Evolutionary conservation across 148 eudicot species (phyloP).

Genomic region (Nepenthes mirabilis): DNA sequence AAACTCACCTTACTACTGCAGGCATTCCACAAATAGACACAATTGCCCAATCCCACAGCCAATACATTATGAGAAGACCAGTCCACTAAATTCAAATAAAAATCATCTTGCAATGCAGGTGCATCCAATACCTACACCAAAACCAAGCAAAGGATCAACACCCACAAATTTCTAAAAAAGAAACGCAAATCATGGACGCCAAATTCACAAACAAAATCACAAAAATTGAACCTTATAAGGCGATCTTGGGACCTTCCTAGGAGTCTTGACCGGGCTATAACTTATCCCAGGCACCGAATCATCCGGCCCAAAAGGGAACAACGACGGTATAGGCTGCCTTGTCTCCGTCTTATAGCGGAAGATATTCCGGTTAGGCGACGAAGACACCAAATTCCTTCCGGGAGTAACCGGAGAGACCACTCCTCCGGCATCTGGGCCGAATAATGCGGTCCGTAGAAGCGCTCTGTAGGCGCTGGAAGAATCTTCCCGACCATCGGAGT

Average conservation of each 20-base stretch:
- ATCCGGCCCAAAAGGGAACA: conserved; percentile 30
- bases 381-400: conserved; percentile 2
- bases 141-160: conserved; percentile 3
- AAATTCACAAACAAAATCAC: conserved; percentile 1
- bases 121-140: conserved; percentile 78
- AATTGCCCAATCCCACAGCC: conserved; percentile 79
- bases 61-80: conserved; percentile 84
- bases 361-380: conserved; percentile 43
- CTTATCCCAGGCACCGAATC: conserved; percentile 55
- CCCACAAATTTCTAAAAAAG: background rate
- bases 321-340: conserved; percentile 39
- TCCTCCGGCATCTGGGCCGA: conserved; percentile 49
- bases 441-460: conserved; percentile 54
- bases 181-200: background rate
- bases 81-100: conserved; percentile 83
- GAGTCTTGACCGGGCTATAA: conserved; percentile 70
- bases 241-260: conserved; percentile 63
- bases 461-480: conserved; percentile 35
- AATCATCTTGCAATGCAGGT: conserved; percentile 93
- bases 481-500: conserved; percentile 27
- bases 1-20: conserved; percentile 75
- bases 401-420: conserved; percentile 38
- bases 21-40: conserved; percentile 94
- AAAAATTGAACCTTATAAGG: conserved; percentile 59
- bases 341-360: conserved; percentile 77